Percentiles rank a stretch among this genome's conserved stretches.
Conservation (phyloP, 257 asterid species). For the Solanum etuberosum region DNA sequence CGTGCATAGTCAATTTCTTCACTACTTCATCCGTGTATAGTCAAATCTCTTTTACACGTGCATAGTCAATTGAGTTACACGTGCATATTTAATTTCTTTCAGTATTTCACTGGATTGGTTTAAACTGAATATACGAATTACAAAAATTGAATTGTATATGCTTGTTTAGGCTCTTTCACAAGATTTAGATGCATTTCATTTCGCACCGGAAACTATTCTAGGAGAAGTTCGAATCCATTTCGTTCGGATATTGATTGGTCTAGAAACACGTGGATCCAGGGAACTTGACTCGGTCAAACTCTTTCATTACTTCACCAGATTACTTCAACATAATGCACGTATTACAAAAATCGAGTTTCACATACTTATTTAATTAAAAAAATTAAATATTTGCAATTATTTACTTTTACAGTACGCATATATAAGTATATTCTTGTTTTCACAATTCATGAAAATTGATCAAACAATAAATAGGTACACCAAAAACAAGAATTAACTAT, state of each 20-base stretch:
- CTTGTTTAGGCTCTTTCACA: neutral
- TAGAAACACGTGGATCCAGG: too few relatives aligned
- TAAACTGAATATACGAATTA: neutral
- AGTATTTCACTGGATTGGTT: neutral
- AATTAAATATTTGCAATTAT: neutral
- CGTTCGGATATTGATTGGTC: too few relatives aligned
- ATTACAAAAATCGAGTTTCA: neutral
- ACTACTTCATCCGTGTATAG: neutral
- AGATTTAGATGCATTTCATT: neutral
- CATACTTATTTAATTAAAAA: neutral
- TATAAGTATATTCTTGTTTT: neutral
- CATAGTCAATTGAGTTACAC: neutral
- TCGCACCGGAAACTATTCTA: too few relatives aligned
- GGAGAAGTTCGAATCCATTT: too few relatives aligned
- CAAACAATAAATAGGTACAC: neutral
- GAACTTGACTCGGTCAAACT: too few relatives aligned
- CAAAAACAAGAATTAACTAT: neutral
- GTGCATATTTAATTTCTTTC: neutral
- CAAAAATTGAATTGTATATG: too few relatives aligned
- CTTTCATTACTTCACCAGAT: neutral
- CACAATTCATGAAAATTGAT: neutral
- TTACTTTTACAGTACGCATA: neutral
- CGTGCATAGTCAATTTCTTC: neutral
- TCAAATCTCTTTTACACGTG: neutral
- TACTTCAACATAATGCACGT: neutral